A percentile compares a stretch with the other conserved stretches of the same genome.
Evolutionary conservation across 768 basidiomycete species (phyloP).

Genomic region (Strobilomyces echinocephalus): DNA sequence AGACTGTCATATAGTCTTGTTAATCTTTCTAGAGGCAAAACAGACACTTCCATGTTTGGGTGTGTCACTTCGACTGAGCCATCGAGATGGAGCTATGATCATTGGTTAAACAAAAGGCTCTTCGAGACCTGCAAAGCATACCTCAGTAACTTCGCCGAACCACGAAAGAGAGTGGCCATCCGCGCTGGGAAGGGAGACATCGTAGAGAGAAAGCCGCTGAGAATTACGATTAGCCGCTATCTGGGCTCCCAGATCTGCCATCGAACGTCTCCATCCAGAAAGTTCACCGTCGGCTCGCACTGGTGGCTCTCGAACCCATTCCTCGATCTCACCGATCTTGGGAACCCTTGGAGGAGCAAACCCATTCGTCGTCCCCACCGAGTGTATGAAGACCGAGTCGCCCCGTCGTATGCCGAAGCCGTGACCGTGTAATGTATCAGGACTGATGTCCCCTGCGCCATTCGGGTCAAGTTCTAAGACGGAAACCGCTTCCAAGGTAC

Average conservation of each 20-base stretch:
- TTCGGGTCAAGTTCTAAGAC: slow-evolving; percentile 87
- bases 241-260: slow-evolving; percentile 58
- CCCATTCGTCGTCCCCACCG: slow-evolving; percentile 67
- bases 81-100: slow-evolving; percentile 60
- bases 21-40: slow-evolving; percentile 62
- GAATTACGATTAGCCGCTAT: slow-evolving; percentile 48
- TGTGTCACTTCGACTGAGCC: slow-evolving; percentile 71
- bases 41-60: slow-evolving; percentile 46
- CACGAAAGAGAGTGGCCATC: slow-evolving; percentile 52
- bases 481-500: slow-evolving; percentile 61
- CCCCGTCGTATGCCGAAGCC: slow-evolving; percentile 78
- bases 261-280: slow-evolving; percentile 66
- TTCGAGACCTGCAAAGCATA: slow-evolving; percentile 28
- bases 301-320: slow-evolving; percentile 66
- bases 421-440: slow-evolving; percentile 42
- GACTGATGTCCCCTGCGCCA: slow-evolving; percentile 53
- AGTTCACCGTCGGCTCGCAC: slow-evolving; percentile 46
- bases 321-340: slow-evolving; percentile 77
- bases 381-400: slow-evolving; percentile 80
- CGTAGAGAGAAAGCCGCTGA: slow-evolving; percentile 36
- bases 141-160: slow-evolving; percentile 85
- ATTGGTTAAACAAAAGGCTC: slow-evolving; percentile 3
- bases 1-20: slow-evolving; percentile 77
- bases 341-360: slow-evolving; percentile 67
- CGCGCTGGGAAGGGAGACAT: slow-evolving; percentile 39